Percentiles rank a stretch among this genome's conserved stretches.
Conservation (phyloP, 2,329 filamentous ascomycete species). For the Sporothrix curviconia region DNA sequence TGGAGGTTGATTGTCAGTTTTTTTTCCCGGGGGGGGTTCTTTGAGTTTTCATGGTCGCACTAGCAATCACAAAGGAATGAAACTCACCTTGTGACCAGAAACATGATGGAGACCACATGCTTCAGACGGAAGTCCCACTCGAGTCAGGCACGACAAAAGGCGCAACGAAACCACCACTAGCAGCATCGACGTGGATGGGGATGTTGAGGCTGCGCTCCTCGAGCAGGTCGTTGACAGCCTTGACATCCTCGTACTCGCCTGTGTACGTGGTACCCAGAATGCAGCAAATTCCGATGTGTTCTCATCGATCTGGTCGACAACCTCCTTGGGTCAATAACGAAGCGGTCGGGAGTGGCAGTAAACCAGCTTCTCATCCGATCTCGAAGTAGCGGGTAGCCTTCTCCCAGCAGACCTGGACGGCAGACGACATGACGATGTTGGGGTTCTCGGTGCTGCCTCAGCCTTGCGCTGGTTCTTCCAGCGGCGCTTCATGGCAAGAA, state of each 20-base stretch:
- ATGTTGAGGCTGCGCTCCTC: conserved; percentile 67
- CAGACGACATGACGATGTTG: conserved; percentile 93
- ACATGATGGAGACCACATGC: conserved; percentile 87
- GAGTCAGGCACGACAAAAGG: conserved; percentile 80
- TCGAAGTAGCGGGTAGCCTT: conserved; percentile 88
- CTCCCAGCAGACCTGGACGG: conserved; percentile 96
- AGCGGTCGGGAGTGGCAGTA: conserved; percentile 53
- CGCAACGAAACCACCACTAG: conserved; percentile 85
- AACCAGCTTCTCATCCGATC: conserved; percentile 76
- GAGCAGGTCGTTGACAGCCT: conserved; percentile 83
- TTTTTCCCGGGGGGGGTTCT: not conserved
- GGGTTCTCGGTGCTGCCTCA: conserved; percentile 72
- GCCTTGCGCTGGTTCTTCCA: conserved; percentile 85
- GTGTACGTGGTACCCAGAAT: conserved; percentile 94
- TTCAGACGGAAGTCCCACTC: conserved; percentile 89
- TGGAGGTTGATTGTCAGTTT: not conserved
- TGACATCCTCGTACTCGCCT: conserved; percentile 90
- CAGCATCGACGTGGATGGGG: conserved; percentile 90
- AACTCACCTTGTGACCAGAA: conserved; percentile 70
- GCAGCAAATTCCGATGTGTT: conserved; percentile 83
- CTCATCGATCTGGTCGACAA: conserved; percentile 55
- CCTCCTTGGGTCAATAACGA: conserved; percentile 56
- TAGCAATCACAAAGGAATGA: not conserved
- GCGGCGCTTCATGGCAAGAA: conserved; percentile 91
- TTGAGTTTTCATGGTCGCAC: too few relatives aligned